A percentile compares a stretch with the other conserved stretches of the same genome.
Conservation (phyloP, 805 yeast species). For the Lachancea sp. region DNA sequence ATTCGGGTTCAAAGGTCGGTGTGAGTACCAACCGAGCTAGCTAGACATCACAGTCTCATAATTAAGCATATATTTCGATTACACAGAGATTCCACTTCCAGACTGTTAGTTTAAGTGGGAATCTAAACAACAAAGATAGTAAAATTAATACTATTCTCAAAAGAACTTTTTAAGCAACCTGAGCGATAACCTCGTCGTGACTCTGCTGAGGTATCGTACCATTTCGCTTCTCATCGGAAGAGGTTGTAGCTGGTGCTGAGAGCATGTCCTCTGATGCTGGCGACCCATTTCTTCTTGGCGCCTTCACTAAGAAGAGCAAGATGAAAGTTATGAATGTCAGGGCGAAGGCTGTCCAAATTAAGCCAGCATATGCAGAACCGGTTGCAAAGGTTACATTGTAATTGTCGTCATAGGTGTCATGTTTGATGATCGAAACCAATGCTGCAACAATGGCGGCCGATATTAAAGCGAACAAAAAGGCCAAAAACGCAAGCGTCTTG, state of each 20-base stretch:
- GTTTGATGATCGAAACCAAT: slow-evolving; percentile 26
- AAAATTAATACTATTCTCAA: background rate
- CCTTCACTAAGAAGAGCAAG: slow-evolving; percentile 6
- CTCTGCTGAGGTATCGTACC: background rate
- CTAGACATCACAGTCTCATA: background rate
- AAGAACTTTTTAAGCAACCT: background rate
- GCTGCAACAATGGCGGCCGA: slow-evolving; percentile 27
- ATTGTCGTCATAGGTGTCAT: slow-evolving; percentile 28
- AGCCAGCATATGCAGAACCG: slow-evolving; percentile 25
- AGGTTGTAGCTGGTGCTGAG: slow-evolving; percentile 4
- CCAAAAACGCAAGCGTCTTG: slow-evolving; percentile 10
- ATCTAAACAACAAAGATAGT: background rate
- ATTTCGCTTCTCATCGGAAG: slow-evolving; percentile 6
- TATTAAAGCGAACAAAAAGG: slow-evolving; percentile 24
- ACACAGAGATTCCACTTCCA: background rate
- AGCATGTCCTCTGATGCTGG: background rate
- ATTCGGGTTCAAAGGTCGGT: background rate
- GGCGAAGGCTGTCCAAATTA: slow-evolving; percentile 29
- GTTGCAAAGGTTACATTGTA: slow-evolving; percentile 24
- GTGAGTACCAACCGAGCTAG: background rate
- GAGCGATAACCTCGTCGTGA: background rate
- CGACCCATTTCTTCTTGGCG: background rate
- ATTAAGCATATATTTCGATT: background rate
- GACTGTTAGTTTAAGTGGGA: background rate
- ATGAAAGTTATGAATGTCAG: slow-evolving; percentile 20